Conservation (phyloP, 345 rosid genomes). For the Erodium maritimum region DNA sequence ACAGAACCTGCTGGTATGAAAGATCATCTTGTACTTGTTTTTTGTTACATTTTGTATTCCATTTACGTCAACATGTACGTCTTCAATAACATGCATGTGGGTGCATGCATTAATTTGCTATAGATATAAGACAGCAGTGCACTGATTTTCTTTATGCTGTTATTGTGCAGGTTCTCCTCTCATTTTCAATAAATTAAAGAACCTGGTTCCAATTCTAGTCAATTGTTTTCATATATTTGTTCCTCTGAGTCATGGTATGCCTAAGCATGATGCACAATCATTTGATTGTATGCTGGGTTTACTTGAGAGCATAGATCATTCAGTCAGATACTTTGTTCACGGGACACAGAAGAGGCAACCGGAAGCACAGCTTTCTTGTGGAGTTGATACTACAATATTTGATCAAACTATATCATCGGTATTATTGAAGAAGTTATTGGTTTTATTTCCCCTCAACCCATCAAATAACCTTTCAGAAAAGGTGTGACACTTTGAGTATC, state of each 20-base stretch:
- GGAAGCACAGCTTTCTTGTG: slow-evolving; percentile 17
- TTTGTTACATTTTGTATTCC: not conserved
- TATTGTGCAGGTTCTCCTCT: slow-evolving; percentile 32
- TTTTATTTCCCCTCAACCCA: slow-evolving; percentile 46
- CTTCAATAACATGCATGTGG: not conserved
- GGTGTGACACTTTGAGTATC: slow-evolving; percentile 25
- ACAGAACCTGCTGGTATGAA: slow-evolving; percentile 47
- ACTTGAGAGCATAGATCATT: slow-evolving; percentile 52
- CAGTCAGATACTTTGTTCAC: slow-evolving; percentile 30
- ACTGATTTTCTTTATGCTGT: slow-evolving; percentile 6
- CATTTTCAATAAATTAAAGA: slow-evolving; percentile 40
- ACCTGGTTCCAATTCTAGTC: slow-evolving; percentile 55
- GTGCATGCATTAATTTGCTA: not conserved
- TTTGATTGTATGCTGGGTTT: slow-evolving; percentile 48
- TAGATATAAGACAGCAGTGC: not conserved
- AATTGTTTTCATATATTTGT: slow-evolving; percentile 60
- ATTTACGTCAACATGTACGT: not conserved
- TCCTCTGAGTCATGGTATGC: slow-evolving; percentile 33
- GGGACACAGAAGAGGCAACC: slow-evolving; percentile 16
- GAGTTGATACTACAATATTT: slow-evolving; percentile 19
- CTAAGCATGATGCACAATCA: slow-evolving; percentile 36
- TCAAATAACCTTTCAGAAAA: slow-evolving; percentile 29
- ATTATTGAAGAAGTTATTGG: slow-evolving; percentile 45
- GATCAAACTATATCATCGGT: slow-evolving; percentile 34
- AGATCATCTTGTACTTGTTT: slow-evolving; percentile 5